These are phyloP conservation scores for Pisolithus albus DNA, from an alignment of 768 basidiomycete species.

Conservation along the genomic window DNA sequence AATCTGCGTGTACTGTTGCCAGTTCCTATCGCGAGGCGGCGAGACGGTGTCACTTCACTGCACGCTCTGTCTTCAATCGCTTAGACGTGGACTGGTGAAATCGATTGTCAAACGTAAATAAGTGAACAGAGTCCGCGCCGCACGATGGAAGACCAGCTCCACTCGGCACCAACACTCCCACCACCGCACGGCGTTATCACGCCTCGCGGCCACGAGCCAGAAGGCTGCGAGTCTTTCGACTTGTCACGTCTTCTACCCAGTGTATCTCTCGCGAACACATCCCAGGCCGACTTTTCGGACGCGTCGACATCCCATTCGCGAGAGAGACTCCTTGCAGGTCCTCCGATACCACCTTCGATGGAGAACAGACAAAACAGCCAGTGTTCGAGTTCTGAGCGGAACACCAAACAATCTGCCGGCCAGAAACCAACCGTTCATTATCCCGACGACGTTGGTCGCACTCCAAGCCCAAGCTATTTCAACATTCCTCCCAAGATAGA, in stretches of 20 bases:
- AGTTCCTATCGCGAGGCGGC: too few relatives aligned
- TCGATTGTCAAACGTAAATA: background rate
- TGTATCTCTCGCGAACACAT: slow-evolving; percentile 27
- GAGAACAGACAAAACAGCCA: slow-evolving; percentile 9
- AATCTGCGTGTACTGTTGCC: too few relatives aligned
- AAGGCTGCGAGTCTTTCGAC: slow-evolving; percentile 10
- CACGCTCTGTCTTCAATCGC: too few relatives aligned
- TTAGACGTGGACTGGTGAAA: too few relatives aligned
- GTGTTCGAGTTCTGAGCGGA: slow-evolving; percentile 7
- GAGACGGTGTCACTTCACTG: too few relatives aligned
- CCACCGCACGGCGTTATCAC: slow-evolving; percentile 9
- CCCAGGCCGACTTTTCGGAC: slow-evolving; percentile 24
- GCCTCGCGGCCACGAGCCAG: slow-evolving; percentile 12
- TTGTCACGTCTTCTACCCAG: slow-evolving; percentile 34
- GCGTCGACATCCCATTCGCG: slow-evolving; percentile 20
- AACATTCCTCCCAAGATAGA: slow-evolving; percentile 29
- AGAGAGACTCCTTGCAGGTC: slow-evolving; percentile 13
- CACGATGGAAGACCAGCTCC: slow-evolving; percentile 11
- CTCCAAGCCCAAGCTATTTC: slow-evolving; percentile 15
- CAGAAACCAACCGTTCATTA: slow-evolving; percentile 48
- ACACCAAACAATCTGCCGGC: slow-evolving; percentile 9
- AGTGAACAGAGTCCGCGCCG: background rate
- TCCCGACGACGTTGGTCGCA: slow-evolving; percentile 32
- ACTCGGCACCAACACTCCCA: slow-evolving; percentile 8
- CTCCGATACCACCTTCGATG: background rate